These are phyloP conservation scores for Melampsora larici-populina DNA, from an alignment of 1,284 basidiomycete genomes.

Conservation along the genomic window DNA sequence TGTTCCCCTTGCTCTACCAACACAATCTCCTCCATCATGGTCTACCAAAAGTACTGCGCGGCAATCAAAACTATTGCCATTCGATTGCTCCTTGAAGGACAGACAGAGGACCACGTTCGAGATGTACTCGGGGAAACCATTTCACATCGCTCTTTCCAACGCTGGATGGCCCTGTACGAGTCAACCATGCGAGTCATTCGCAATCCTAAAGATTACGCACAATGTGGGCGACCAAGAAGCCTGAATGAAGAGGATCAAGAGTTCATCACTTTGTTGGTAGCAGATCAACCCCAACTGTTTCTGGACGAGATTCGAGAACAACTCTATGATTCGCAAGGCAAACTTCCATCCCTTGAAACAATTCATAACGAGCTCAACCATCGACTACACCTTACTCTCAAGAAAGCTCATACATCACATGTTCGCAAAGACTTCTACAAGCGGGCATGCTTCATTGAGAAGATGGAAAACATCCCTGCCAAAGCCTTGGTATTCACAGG, in stretches of 20 bases:
- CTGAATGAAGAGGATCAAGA: neutral
- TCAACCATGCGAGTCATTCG: conserved; percentile 4
- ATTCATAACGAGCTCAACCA: neutral
- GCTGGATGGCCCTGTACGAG: neutral
- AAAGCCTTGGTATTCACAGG: conserved; percentile 1
- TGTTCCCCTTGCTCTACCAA: too few relatives aligned
- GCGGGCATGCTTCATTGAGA: neutral
- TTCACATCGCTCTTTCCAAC: neutral
- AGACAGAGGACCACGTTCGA: too few relatives aligned
- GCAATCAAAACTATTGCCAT: too few relatives aligned
- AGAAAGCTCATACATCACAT: conserved; percentile 3
- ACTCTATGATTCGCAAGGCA: neutral
- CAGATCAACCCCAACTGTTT: neutral
- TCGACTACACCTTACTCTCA: conserved; percentile 6
- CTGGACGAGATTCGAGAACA: conserved; percentile 8
- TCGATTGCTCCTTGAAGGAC: too few relatives aligned
- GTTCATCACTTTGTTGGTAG: conserved; percentile 5
- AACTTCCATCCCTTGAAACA: neutral
- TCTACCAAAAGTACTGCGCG: too few relatives aligned
- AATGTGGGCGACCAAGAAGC: neutral
- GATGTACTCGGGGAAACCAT: too few relatives aligned
- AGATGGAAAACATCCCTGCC: conserved; percentile 2
- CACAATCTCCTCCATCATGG: too few relatives aligned
- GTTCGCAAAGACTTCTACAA: neutral
- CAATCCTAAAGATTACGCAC: neutral